These are phyloP conservation scores for Trifolium dubium DNA, from an alignment of 306 rosid species.

Conservation along the genomic window DNA sequence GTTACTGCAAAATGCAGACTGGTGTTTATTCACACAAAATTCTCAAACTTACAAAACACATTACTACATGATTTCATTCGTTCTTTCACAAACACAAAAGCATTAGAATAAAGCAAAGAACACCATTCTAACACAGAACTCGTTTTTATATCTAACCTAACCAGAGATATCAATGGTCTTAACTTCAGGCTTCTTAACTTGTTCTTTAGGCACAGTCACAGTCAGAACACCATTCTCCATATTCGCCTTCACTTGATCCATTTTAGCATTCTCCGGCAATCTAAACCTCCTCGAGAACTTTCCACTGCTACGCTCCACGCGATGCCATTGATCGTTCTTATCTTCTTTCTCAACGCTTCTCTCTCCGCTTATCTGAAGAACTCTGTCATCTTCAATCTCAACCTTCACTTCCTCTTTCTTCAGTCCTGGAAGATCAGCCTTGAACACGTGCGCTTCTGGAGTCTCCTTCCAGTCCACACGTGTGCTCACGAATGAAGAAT, in stretches of 20 bases:
- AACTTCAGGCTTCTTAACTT: background rate
- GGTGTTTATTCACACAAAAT: background rate
- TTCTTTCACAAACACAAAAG: background rate
- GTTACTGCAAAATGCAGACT: too few species aligned
- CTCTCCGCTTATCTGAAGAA: constrained; percentile 6
- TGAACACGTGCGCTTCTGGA: background rate
- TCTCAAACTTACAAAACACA: background rate
- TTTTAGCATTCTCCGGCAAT: background rate
- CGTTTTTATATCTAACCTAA: background rate
- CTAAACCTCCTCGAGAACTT: background rate
- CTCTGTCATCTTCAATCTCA: background rate
- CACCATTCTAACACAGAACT: background rate
- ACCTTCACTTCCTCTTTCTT: constrained; percentile 1
- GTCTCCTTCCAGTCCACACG: constrained; percentile 9
- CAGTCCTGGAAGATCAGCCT: background rate
- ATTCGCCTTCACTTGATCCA: background rate
- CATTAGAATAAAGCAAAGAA: background rate
- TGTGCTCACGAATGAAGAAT: background rate
- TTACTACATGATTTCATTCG: background rate
- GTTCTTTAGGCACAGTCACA: background rate
- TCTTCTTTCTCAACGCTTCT: constrained; percentile 2
- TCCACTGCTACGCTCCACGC: background rate
- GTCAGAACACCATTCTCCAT: background rate
- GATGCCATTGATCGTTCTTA: background rate
- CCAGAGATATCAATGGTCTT: background rate